Conservation (phyloP, 2,329 filamentous ascomycete species). For the Dothideomycetidae sp. region DNA sequence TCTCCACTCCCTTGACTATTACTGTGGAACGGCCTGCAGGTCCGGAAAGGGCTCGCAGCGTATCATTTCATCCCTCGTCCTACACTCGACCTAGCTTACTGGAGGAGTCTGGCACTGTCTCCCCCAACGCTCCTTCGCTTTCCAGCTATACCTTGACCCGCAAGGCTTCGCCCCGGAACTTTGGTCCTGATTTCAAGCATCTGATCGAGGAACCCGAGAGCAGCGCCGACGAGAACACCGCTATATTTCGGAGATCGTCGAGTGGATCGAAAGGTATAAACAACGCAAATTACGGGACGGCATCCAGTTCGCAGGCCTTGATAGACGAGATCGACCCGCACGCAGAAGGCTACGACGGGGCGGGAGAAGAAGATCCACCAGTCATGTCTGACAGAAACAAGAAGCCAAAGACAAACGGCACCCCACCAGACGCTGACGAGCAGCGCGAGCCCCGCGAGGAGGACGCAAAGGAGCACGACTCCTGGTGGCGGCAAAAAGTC, state of each 20-base stretch:
- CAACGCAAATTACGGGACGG: neutral
- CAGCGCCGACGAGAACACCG: slow-evolving; percentile 29
- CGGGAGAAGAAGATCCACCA: slow-evolving; percentile 12
- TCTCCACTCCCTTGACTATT: neutral
- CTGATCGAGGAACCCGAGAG: slow-evolving; percentile 18
- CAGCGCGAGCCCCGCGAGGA: slow-evolving; percentile 7
- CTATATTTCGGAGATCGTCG: slow-evolving; percentile 21
- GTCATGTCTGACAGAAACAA: neutral
- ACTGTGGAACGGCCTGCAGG: slow-evolving; percentile 1
- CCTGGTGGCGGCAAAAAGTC: slow-evolving; percentile 41
- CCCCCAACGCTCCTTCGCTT: slow-evolving; percentile 9
- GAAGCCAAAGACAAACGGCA: neutral
- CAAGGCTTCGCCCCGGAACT: slow-evolving; percentile 11
- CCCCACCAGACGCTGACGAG: neutral
- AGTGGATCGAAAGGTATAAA: neutral
- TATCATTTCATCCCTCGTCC: slow-evolving; percentile 15
- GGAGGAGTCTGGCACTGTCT: slow-evolving; percentile 2
- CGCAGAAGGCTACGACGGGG: slow-evolving; percentile 14
- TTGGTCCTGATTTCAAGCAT: slow-evolving; percentile 8
- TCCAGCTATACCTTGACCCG: slow-evolving; percentile 13
- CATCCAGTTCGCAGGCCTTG: neutral
- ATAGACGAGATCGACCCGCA: neutral
- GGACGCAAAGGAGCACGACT: slow-evolving; percentile 16
- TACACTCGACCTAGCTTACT: slow-evolving; percentile 4
- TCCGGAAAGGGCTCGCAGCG: slow-evolving; percentile 12